Evolutionary conservation across 176 grass and related monocot genomes (phyloP).

Genomic region (Oryza australiensis): DNA sequence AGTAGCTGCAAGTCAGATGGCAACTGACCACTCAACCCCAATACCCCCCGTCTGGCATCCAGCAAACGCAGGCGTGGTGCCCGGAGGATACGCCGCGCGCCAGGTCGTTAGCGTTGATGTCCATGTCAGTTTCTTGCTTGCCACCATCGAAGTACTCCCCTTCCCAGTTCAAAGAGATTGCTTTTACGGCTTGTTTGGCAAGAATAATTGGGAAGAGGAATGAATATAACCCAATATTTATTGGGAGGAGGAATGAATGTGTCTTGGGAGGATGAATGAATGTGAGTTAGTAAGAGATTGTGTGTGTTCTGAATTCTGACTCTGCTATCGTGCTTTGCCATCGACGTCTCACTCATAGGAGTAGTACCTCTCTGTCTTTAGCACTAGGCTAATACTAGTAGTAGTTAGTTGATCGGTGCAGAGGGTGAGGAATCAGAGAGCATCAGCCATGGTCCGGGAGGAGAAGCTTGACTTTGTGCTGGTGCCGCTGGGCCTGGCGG

Average conservation of each 20-base stretch:
- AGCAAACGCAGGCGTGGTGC: not conserved
- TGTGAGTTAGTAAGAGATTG: not conserved
- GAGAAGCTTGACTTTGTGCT: slow-evolving; percentile 71
- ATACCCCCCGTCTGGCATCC: not conserved
- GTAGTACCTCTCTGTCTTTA: not conserved
- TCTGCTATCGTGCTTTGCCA: not conserved
- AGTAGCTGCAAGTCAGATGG: not conserved
- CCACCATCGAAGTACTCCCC: not conserved
- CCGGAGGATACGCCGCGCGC: not conserved
- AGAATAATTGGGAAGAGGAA: not conserved
- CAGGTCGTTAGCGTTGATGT: not conserved
- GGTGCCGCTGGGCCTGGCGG: slow-evolving; percentile 60
- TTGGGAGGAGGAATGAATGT: not conserved
- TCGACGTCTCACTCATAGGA: not conserved
- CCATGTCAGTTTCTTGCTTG: not conserved
- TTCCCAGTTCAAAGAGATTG: not conserved
- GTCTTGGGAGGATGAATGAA: not conserved
- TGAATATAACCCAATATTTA: not conserved
- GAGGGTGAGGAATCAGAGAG: not conserved
- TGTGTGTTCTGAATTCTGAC: not conserved
- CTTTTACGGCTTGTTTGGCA: not conserved
- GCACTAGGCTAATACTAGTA: not conserved
- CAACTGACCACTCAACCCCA: not conserved
- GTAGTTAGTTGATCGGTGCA: not conserved
- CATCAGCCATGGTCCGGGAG: slow-evolving; percentile 44